Evolutionary conservation across 2,329 filamentous ascomycete species (phyloP).

Genomic region (Botryotinia convoluta): DNA sequence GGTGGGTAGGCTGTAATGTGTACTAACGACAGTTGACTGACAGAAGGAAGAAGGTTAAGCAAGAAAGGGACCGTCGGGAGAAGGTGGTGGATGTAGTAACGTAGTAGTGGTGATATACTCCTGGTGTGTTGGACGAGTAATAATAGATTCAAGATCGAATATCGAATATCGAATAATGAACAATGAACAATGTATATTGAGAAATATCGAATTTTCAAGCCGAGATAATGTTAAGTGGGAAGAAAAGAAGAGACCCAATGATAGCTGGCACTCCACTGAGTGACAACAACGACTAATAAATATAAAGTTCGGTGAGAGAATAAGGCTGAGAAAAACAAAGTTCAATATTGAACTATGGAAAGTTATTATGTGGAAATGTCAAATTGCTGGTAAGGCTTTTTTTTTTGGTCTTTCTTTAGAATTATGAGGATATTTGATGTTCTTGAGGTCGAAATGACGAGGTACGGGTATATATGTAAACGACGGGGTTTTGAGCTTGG

Average conservation of each 20-base stretch:
- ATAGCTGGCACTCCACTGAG: background rate
- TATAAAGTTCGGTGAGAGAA: background rate
- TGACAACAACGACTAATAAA: background rate
- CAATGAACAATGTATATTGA: background rate
- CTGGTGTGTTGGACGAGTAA: background rate
- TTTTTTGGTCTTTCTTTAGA: background rate
- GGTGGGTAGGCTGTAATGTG: background rate
- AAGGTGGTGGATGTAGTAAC: background rate
- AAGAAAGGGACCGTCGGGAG: background rate
- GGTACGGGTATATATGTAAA: conserved; percentile 2
- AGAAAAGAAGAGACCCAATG: background rate
- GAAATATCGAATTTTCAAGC: background rate
- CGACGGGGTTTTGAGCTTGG: background rate
- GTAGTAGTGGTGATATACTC: background rate
- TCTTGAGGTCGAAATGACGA: background rate
- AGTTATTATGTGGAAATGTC: background rate
- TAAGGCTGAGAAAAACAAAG: conserved; percentile 3
- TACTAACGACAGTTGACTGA: conserved; percentile 1
- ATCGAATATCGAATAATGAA: background rate
- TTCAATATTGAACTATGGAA: background rate
- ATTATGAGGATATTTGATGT: background rate
- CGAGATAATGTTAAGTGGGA: background rate
- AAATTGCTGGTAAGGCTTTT: background rate
- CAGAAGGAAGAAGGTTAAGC: background rate
- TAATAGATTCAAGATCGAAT: background rate